These are phyloP conservation scores for Trichophyton simii DNA, from an alignment of 2,329 filamentous ascomycete species.

Conservation along the genomic window DNA sequence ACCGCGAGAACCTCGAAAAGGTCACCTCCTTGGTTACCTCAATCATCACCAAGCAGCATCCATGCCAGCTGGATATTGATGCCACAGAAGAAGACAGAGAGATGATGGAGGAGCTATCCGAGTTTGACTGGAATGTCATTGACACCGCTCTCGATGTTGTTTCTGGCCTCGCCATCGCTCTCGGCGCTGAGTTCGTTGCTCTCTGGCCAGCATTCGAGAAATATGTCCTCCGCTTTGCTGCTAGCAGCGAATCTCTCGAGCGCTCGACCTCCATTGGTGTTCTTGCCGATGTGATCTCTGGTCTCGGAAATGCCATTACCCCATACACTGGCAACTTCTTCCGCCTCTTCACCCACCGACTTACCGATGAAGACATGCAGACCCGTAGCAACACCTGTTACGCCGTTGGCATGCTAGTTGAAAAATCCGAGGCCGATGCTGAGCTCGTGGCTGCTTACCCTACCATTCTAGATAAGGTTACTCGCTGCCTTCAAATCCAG, in stretches of 20 bases:
- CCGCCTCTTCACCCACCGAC: constrained; percentile 69
- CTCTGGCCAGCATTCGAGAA: constrained; percentile 96
- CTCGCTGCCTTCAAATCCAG: constrained; percentile 65
- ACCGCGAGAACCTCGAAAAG: constrained; percentile 60
- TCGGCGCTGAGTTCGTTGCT: constrained; percentile 70
- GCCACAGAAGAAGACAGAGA: constrained; percentile 65
- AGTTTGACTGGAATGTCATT: constrained; percentile 95
- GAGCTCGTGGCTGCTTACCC: constrained; percentile 64
- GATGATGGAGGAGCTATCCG: constrained; percentile 67
- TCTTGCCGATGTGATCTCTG: constrained; percentile 77
- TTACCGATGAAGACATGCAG: constrained; percentile 79
- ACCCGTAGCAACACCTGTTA: constrained; percentile 94
- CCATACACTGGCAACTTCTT: constrained; percentile 66
- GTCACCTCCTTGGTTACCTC: constrained; percentile 61
- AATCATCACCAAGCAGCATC: constrained; percentile 80
- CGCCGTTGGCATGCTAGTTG: constrained; percentile 71
- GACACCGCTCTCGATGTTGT: constrained; percentile 89
- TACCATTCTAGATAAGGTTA: constrained; percentile 70
- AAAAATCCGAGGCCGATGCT: constrained; percentile 61
- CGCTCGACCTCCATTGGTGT: constrained; percentile 82
- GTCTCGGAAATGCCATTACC: constrained; percentile 70
- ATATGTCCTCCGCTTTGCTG: constrained; percentile 75
- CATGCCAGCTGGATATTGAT: constrained; percentile 81
- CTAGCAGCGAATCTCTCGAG: constrained; percentile 74
- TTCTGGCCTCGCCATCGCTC: constrained; percentile 67